phyloP scores from a whole-genome alignment of 2,329 filamentous ascomycete species.

The Epichloe uncinata region DNA sequence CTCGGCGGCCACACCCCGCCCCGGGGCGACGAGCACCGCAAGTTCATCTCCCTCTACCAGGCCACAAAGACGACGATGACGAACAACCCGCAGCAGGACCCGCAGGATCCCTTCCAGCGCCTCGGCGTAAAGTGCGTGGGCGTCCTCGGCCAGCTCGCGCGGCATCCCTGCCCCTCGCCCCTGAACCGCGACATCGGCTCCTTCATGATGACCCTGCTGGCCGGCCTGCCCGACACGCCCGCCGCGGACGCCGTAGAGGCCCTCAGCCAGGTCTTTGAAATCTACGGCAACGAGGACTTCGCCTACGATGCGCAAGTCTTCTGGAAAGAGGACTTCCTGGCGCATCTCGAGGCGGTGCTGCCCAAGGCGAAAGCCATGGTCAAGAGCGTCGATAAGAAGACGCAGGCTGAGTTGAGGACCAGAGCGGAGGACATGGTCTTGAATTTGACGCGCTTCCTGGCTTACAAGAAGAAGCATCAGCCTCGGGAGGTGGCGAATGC shows the following conservation, averaged over 20 bases:
- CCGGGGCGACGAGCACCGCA: conserved; percentile 40
- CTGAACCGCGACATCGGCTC: conserved; percentile 50
- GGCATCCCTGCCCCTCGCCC: conserved; percentile 36
- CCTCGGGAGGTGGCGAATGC: conserved; percentile 12
- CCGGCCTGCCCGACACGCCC: conserved; percentile 36
- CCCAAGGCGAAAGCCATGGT: conserved; percentile 42
- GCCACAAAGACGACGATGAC: conserved; percentile 31
- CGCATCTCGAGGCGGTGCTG: conserved; percentile 40
- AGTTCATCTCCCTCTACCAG: conserved; percentile 53
- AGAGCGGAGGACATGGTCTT: conserved; percentile 47
- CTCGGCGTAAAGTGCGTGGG: conserved; percentile 55
- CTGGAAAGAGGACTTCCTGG: conserved; percentile 46
- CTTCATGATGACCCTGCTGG: conserved; percentile 45
- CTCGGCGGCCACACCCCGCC: conserved; percentile 36
- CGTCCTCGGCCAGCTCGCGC: conserved; percentile 49
- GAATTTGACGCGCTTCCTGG: conserved; percentile 48
- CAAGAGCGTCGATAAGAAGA: conserved; percentile 49
- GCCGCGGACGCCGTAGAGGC: conserved; percentile 49
- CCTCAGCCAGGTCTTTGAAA: conserved; percentile 52
- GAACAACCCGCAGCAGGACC: conserved; percentile 10
- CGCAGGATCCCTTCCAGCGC: conserved; percentile 44
- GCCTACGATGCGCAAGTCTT: conserved; percentile 50
- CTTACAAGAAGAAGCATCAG: conserved; percentile 49
- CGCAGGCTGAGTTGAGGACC: conserved; percentile 39
- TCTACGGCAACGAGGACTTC: conserved; percentile 49